These are phyloP conservation scores for Dryadomyces quercus-mongolicae DNA, from an alignment of 2,329 filamentous ascomycete species.

Conservation along the genomic window DNA sequence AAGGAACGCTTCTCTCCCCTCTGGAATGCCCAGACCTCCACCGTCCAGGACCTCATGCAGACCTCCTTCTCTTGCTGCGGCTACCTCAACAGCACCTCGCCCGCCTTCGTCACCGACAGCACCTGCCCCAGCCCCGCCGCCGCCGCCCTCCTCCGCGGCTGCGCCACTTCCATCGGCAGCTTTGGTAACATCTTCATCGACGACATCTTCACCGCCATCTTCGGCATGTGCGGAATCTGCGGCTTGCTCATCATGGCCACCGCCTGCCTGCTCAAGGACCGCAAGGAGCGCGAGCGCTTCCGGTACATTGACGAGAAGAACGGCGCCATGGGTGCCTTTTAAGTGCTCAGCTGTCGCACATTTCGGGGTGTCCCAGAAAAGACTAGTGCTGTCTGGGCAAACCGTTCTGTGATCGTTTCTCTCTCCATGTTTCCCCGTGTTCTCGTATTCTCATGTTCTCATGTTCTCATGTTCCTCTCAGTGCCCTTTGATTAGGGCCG, in stretches of 20 bases:
- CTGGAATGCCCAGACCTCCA: constrained; percentile 45
- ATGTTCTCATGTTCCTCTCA: neutral
- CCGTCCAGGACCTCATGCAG: constrained; percentile 58
- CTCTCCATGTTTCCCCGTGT: neutral
- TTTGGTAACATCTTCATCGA: constrained; percentile 64
- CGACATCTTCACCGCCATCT: constrained; percentile 65
- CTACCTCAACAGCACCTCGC: constrained; percentile 59
- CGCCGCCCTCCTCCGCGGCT: constrained; percentile 58
- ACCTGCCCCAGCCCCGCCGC: constrained; percentile 59
- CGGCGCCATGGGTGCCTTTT: constrained; percentile 38
- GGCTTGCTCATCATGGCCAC: constrained; percentile 56
- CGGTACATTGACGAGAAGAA: constrained; percentile 72
- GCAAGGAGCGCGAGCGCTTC: constrained; percentile 69
- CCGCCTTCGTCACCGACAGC: constrained; percentile 57
- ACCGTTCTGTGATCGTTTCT: neutral
- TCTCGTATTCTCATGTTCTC: neutral
- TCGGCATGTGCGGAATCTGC: constrained; percentile 67
- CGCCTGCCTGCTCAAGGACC: constrained; percentile 67
- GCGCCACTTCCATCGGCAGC: constrained; percentile 52
- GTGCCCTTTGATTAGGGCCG: neutral
- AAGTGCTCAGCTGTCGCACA: constrained; percentile 5
- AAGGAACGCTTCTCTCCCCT: constrained; percentile 47
- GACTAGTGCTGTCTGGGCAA: too few species aligned
- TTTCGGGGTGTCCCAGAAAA: too few species aligned
- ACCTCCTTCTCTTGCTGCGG: constrained; percentile 68